These are phyloP conservation scores for Trametes versicolor DNA, from an alignment of 1,284 basidiomycete species.

Conservation along the genomic window DNA sequence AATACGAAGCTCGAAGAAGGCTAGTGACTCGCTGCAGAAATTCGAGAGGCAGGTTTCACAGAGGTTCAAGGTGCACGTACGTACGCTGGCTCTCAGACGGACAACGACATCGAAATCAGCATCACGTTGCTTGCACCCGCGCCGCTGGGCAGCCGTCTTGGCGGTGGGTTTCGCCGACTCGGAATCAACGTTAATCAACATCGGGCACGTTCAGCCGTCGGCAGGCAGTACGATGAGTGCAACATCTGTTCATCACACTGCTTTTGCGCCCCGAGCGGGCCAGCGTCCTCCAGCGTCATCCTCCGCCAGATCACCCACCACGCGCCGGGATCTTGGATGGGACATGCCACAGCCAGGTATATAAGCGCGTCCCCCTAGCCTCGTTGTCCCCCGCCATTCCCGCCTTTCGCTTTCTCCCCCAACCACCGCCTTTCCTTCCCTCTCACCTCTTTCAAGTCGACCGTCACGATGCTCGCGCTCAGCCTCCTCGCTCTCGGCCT, in stretches of 20 bases:
- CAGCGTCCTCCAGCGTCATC: slow-evolving; percentile 1
- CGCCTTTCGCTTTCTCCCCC: slow-evolving; percentile 8
- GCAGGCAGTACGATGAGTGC: slow-evolving; percentile 1
- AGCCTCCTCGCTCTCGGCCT: slow-evolving; percentile 28
- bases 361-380: slow-evolving; percentile 1
- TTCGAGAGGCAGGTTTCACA: no score
- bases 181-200: not conserved
- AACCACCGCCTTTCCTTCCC: slow-evolving; percentile 18
- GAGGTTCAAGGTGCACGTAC: no score
- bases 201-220: slow-evolving; percentile 3
- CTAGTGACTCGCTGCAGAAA: no score
- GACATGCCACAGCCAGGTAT: not conserved
- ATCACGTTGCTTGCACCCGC: not conserved
- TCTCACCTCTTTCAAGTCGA: not conserved
- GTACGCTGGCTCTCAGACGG: no score
- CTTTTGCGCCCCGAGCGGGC: not conserved
- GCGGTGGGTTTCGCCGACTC: not conserved
- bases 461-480: slow-evolving; percentile 27
- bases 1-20: not conserved
- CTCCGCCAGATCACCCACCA: slow-evolving; percentile 6
- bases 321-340: no score
- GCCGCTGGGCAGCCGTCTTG: not conserved
- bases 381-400: not conserved
- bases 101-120: not conserved
- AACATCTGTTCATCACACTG: slow-evolving; percentile 7